Percentiles rank a stretch among this genome's conserved stretches.
phyloP scores from a whole-genome alignment of 805 yeast genomes.

The Wickerhamiella dianesei region DNA sequence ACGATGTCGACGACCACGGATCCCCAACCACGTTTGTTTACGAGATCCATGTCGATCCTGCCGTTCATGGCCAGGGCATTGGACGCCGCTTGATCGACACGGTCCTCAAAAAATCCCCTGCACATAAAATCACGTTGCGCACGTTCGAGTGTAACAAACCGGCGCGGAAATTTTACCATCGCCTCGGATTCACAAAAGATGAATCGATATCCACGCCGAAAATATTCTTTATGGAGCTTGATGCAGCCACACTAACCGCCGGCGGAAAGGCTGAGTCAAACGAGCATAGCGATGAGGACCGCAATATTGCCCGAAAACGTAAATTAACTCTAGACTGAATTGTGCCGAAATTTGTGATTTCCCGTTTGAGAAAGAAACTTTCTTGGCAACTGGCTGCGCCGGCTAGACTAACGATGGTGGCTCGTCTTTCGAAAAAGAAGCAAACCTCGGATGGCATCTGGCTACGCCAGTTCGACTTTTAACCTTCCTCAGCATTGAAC shows the following conservation, averaged over 20 bases:
- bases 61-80: conserved; percentile 14
- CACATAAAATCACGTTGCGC: conserved; percentile 14
- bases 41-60: conserved; percentile 20
- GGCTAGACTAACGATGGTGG: too few relatives aligned
- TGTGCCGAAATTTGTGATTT: too few relatives aligned
- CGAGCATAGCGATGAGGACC: background rate
- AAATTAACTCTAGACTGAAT: too few relatives aligned
- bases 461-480: too few relatives aligned
- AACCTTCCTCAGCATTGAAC: too few relatives aligned
- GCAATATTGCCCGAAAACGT: too few relatives aligned
- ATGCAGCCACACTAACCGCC: too few relatives aligned
- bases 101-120: conserved; percentile 6
- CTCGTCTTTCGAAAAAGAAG: too few relatives aligned
- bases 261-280: background rate
- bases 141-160: conserved; percentile 17
- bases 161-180: conserved; percentile 17
- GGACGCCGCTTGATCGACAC: conserved; percentile 15
- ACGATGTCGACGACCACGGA: conserved; percentile 13
- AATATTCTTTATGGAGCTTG: background rate
- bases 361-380: too few relatives aligned
- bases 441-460: too few relatives aligned
- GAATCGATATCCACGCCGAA: background rate
- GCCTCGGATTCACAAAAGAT: conserved; percentile 12
- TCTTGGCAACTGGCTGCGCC: too few relatives aligned
- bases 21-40: conserved; percentile 16